Conservation (phyloP, 805 yeast species). For the Teunomyces stri region DNA sequence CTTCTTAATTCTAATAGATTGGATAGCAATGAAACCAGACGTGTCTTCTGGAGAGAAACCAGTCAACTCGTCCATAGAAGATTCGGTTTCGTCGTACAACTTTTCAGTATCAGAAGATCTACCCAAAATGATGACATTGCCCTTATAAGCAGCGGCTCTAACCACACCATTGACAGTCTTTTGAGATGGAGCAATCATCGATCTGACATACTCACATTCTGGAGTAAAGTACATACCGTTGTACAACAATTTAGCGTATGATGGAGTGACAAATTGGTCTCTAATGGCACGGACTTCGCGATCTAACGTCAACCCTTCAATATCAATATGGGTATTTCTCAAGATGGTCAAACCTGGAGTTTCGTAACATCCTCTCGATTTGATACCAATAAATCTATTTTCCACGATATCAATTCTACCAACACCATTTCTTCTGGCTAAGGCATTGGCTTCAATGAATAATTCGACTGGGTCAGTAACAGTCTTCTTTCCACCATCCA, state of each 20-base stretch:
- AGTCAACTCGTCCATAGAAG: conserved; percentile 98
- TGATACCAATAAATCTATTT: conserved; percentile 97
- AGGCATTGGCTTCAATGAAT: conserved; percentile 86
- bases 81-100: conserved; percentile 95
- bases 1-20: conserved; percentile 97
- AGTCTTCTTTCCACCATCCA: conserved; percentile 55
- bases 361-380: conserved; percentile 99
- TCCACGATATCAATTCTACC: conserved; percentile 99
- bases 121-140: conserved; percentile 78
- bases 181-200: conserved; percentile 94
- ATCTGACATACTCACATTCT: conserved; percentile 93
- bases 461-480: conserved; percentile 89
- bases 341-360: conserved; percentile 96
- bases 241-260: conserved; percentile 86
- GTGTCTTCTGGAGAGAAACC: conserved; percentile 98
- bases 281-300: conserved; percentile 97
- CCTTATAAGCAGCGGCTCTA: conserved; percentile 92
- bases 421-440: conserved; percentile 99
- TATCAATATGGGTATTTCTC: conserved; percentile 91
- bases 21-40: conserved; percentile 95
- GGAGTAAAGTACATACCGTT: conserved; percentile 98
- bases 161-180: conserved; percentile 94
- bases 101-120: conserved; percentile 95
- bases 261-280: conserved; percentile 92
- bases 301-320: conserved; percentile 95